These are phyloP conservation scores for Helenozyma baotianmanensis DNA, from an alignment of 805 yeast genomes.

Conservation along the genomic window DNA sequence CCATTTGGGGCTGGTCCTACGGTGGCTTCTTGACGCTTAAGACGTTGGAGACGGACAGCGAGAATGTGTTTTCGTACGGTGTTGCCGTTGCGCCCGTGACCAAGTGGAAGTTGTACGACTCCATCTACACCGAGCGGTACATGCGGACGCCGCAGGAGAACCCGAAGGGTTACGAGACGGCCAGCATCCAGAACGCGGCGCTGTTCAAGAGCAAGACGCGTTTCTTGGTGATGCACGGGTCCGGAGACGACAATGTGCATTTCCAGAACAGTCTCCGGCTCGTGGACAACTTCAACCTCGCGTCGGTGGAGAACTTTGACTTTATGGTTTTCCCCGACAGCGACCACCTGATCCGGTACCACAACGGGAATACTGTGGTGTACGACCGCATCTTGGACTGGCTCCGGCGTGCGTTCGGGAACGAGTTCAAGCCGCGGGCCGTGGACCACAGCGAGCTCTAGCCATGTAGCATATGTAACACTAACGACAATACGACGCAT, in stretches of 20 bases:
- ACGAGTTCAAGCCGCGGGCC: constrained; percentile 8
- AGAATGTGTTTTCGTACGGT: constrained; percentile 73
- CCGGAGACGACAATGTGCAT: constrained; percentile 97
- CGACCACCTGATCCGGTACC: constrained; percentile 68
- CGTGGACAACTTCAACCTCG: constrained; percentile 67
- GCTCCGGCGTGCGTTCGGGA: constrained; percentile 15
- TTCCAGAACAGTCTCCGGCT: constrained; percentile 81
- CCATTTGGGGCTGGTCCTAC: constrained; percentile 98
- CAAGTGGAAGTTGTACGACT: constrained; percentile 87
- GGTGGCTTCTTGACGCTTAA: constrained; percentile 94
- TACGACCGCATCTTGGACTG: constrained; percentile 44
- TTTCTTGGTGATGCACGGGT: constrained; percentile 89
- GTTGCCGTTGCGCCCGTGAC: constrained; percentile 98
- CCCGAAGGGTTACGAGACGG: constrained; percentile 51
- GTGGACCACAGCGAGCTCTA: constrained; percentile 4
- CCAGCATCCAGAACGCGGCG: constrained; percentile 54
- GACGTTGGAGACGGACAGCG: constrained; percentile 71
- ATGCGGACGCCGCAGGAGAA: constrained; percentile 80
- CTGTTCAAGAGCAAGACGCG: constrained; percentile 55
- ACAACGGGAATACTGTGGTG: constrained; percentile 67
- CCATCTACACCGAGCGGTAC: constrained; percentile 91
- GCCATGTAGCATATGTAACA: too few relatives aligned
- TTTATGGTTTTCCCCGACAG: constrained; percentile 77
- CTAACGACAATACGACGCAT: too few relatives aligned
- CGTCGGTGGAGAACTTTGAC: constrained; percentile 79